phyloP scores from a whole-genome alignment of 352 stramenopile species.

The Globisporangium paddicum region DNA sequence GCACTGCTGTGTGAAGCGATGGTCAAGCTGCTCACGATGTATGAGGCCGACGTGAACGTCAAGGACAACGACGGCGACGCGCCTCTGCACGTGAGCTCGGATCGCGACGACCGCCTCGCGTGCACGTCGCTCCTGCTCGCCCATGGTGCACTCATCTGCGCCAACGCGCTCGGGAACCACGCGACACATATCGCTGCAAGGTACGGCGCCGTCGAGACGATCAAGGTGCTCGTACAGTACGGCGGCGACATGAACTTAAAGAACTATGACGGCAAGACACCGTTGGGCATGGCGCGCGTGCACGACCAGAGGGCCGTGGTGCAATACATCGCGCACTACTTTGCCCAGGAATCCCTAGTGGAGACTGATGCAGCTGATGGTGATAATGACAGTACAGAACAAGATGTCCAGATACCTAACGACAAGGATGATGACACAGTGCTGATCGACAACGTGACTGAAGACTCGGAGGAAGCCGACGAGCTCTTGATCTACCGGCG shows the following conservation, averaged over 20 bases:
- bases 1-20: constrained; percentile 22
- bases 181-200: constrained; percentile 67
- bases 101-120: constrained; percentile 34
- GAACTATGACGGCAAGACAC: constrained; percentile 79
- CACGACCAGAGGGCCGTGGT: constrained; percentile 46
- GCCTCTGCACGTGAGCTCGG: constrained; percentile 60
- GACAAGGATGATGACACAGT: not conserved
- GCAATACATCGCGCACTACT: constrained; percentile 55
- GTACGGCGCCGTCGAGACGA: constrained; percentile 54
- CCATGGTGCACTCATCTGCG: constrained; percentile 42
- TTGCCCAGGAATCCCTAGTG: constrained; percentile 38
- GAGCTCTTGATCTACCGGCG: constrained; percentile 4
- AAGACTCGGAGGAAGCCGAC: not conserved
- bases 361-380: not conserved
- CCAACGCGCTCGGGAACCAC: constrained; percentile 64
- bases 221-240: constrained; percentile 73
- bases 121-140: constrained; percentile 59
- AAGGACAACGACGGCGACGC: constrained; percentile 66
- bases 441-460: not conserved
- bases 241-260: constrained; percentile 80
- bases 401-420: too few species aligned
- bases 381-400: not conserved
- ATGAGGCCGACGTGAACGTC: constrained; percentile 69
- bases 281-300: constrained; percentile 74
- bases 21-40: constrained; percentile 50